Conservation (phyloP, 2,329 filamentous ascomycete genomes). For the Hypoxylon sp. region DNA sequence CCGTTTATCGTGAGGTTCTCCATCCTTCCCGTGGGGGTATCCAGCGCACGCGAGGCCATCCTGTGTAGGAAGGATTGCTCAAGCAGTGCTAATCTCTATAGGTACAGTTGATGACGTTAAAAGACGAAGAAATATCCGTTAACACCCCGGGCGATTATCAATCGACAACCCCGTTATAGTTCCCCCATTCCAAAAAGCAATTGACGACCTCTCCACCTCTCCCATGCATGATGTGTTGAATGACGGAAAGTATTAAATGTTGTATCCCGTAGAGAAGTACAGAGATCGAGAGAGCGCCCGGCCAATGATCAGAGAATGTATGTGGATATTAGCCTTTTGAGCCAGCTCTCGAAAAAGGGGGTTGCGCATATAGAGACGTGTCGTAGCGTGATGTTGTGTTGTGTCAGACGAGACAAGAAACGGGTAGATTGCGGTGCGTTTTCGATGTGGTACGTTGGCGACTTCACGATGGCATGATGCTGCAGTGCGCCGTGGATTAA, state of each 20-base stretch:
- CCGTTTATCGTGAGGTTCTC: slow-evolving; percentile 38
- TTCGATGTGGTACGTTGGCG: slow-evolving; percentile 35
- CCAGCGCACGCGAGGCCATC: slow-evolving; percentile 47
- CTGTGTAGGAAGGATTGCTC: slow-evolving; percentile 45
- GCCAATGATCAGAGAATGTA: slow-evolving; percentile 41
- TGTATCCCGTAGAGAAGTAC: slow-evolving; percentile 44
- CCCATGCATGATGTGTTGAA: slow-evolving; percentile 37
- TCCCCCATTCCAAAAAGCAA: slow-evolving; percentile 40
- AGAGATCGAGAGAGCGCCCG: slow-evolving; percentile 37
- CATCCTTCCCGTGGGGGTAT: slow-evolving; percentile 48
- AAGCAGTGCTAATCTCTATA: slow-evolving; percentile 47
- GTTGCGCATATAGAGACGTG: slow-evolving; percentile 18
- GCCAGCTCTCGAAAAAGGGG: slow-evolving; percentile 45
- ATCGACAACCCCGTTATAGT: slow-evolving; percentile 39
- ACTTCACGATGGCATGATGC: slow-evolving; percentile 36
- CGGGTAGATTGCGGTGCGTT: slow-evolving; percentile 31
- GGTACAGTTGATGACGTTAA: slow-evolving; percentile 42
- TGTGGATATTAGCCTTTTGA: slow-evolving; percentile 37
- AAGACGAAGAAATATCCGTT: slow-evolving; percentile 31
- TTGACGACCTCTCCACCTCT: slow-evolving; percentile 23
- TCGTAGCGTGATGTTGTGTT: slow-evolving; percentile 14
- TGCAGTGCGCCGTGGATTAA: slow-evolving; percentile 33
- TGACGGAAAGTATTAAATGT: slow-evolving; percentile 43
- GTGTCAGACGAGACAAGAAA: slow-evolving; percentile 18
- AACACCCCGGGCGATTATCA: slow-evolving; percentile 39